Evolutionary conservation across 805 yeast species (phyloP).

Genomic region (Monosporozyma siamensis): DNA sequence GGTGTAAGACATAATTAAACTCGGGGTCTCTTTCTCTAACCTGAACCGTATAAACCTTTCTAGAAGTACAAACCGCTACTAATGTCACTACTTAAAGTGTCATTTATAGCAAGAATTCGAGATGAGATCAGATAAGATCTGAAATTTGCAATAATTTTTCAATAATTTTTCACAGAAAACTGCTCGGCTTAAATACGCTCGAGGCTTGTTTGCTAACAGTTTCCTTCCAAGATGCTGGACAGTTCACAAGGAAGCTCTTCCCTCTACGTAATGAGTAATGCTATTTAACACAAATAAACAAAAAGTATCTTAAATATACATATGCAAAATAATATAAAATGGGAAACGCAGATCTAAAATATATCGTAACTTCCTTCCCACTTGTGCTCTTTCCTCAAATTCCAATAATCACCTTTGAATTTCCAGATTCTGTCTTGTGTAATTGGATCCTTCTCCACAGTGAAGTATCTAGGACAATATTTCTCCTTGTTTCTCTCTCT

Average conservation of each 20-base stretch:
- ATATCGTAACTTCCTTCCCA: conserved; percentile 49
- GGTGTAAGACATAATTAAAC: conserved; percentile 10
- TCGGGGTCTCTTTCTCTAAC: too few species aligned
- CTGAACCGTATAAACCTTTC: too few species aligned
- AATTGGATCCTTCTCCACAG: conserved; percentile 57
- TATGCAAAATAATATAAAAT: too few species aligned
- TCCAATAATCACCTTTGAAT: conserved; percentile 69
- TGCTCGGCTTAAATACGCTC: background rate
- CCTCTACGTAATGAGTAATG: too few species aligned
- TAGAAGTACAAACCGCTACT: too few species aligned
- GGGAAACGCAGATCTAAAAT: too few species aligned
- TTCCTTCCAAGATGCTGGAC: too few species aligned
- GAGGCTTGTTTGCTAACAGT: background rate
- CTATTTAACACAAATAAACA: too few species aligned
- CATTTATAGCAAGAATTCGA: too few species aligned
- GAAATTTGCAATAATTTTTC: background rate
- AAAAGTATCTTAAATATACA: too few species aligned
- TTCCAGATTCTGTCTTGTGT: conserved; percentile 75
- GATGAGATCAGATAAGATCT: background rate
- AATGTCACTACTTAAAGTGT: too few species aligned
- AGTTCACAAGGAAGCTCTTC: too few species aligned
- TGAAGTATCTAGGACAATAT: conserved; percentile 70
- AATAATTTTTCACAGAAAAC: background rate
- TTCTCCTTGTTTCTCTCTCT: conserved; percentile 46
- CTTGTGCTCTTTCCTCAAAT: conserved; percentile 43